These are phyloP conservation scores for Clavulina sp. DNA, from an alignment of 768 basidiomycete genomes.

Conservation along the genomic window DNA sequence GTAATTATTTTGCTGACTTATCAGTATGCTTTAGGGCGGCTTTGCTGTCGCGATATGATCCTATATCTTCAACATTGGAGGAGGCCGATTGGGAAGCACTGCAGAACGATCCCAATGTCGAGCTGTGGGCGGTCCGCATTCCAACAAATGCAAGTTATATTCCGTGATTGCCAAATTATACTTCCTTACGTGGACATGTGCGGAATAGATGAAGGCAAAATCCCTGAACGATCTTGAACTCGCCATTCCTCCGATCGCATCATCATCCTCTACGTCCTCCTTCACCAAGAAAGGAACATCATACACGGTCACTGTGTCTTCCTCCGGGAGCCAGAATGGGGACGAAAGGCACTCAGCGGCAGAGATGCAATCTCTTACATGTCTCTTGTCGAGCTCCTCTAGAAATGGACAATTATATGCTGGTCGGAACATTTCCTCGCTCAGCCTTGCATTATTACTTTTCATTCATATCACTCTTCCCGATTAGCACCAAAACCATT, in stretches of 20 bases:
- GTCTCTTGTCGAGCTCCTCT: neutral
- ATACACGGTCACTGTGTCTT: neutral
- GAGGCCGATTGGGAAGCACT: constrained; percentile 6
- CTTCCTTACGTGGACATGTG: neutral
- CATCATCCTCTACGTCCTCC: neutral
- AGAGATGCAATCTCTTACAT: neutral
- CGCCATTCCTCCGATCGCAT: neutral
- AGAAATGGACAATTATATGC: neutral
- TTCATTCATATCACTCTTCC: neutral
- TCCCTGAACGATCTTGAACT: constrained; percentile 3
- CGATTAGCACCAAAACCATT: constrained; percentile 3
- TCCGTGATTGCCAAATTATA: neutral
- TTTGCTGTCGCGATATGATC: no score
- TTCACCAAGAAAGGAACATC: neutral
- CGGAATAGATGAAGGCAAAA: constrained; percentile 6
- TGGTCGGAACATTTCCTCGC: neutral
- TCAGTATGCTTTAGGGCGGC: no score
- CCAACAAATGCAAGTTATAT: constrained; percentile 5
- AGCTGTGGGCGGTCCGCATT: constrained; percentile 7
- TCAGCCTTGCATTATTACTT: neutral
- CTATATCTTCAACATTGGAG: neutral
- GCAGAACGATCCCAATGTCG: constrained; percentile 5
- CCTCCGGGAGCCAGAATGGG: neutral
- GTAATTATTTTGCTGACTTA: no score
- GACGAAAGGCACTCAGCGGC: neutral